Conservation (phyloP, 75 land plant species). For the Gnetum montanum region DNA sequence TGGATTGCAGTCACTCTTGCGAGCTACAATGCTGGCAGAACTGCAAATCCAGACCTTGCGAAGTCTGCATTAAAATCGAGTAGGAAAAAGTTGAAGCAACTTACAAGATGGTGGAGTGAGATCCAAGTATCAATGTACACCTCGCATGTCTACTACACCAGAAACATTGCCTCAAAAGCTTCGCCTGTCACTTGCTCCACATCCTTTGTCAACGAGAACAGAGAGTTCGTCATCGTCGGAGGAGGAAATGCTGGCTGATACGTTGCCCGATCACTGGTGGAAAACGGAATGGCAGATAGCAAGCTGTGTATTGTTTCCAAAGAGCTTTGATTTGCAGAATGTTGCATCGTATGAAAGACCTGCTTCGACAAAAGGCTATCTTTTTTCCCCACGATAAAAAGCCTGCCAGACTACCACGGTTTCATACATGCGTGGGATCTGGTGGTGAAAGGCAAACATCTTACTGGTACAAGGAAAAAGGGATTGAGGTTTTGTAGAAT, state of each 20-base stretch:
- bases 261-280: slow-evolving; percentile 74
- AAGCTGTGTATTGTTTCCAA: slow-evolving; percentile 78
- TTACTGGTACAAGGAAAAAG: slow-evolving; percentile 9
- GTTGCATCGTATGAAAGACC: slow-evolving; percentile 92
- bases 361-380: slow-evolving; percentile 84
- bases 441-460: slow-evolving; percentile 79
- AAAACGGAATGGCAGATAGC: slow-evolving; percentile 70
- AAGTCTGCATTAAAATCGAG: no score
- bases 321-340: slow-evolving; percentile 66
- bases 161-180: no score
- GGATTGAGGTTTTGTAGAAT: slow-evolving; percentile 46
- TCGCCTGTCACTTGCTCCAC: no score
- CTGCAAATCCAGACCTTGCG: no score
- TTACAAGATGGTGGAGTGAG: no score
- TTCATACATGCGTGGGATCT: slow-evolving; percentile 92
- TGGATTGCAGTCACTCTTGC: no score
- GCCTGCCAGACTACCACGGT: slow-evolving; percentile 85
- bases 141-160: no score
- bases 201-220: no score
- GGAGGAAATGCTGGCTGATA: slow-evolving; percentile 93
- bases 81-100: no score
- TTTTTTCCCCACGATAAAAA: slow-evolving; percentile 71
- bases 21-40: no score
- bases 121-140: no score
- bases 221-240: slow-evolving; percentile 80